Evolutionary conservation across 75 land plant species (phyloP), one percentile per base, ranked within the genome.

Genomic region (Gnetum montanum): DNA sequence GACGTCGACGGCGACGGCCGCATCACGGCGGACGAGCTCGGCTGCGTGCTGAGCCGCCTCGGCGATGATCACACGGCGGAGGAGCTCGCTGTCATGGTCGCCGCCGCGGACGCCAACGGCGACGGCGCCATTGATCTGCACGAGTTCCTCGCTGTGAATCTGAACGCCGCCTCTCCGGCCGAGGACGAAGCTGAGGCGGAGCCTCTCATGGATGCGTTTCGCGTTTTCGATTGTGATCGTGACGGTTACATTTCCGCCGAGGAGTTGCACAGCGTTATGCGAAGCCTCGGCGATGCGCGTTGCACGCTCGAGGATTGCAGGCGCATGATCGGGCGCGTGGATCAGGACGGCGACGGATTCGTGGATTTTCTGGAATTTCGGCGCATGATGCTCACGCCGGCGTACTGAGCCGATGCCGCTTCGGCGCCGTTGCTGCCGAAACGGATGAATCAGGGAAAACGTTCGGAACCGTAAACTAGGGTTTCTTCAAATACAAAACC

Each of bases 351-450:
- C 5, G 65, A 56, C 59, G 76, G 76, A 4, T 36, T 46, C 28
- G 76, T 73, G 4, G 73, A 73, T 16, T 68, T 73, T 33, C 56
- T 55, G 10, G 76, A 73, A 31, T 73, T 73, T 46, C 57, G 44
- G 46, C n/a, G 8, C 11, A 70, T 70, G 71, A 66, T 73, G 66
- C n/a, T n/a, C n/a, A n/a, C n/a, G n/a, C 36, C 56, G 18, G 38
- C 25, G 6, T 24, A 58, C 15, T 47, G 8, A n/a, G n/a, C n/a
- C n/a, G n/a, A n/a, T n/a, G n/a, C n/a, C n/a, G n/a, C n/a, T n/a
- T n/a, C n/a, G n/a, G n/a, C n/a, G n/a, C n/a, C n/a, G n/a, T n/a
- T n/a, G n/a, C n/a, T n/a, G n/a, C n/a, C n/a, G n/a, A n/a, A n/a
- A n/a, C n/a, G n/a, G n/a, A n/a, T n/a, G n/a, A n/a, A n/a, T n/a